These are phyloP conservation scores for Pseudogymnoascus sp. DNA, from an alignment of 2,329 filamentous ascomycete genomes.

Conservation along the genomic window DNA sequence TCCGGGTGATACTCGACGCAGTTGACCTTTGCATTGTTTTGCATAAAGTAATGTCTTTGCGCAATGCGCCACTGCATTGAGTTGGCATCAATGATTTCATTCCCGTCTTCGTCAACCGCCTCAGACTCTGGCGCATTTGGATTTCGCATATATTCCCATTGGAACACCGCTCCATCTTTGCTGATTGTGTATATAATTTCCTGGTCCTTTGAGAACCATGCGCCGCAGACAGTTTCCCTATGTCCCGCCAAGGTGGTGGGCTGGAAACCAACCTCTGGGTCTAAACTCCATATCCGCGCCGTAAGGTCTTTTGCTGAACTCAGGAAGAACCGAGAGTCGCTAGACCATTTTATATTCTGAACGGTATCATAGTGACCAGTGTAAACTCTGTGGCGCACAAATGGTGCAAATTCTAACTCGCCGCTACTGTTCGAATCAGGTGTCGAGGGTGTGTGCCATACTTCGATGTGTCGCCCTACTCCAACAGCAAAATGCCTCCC, in stretches of 20 bases:
- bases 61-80: constrained; percentile 85
- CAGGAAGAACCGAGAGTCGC: constrained; percentile 91
- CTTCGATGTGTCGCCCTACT: constrained; percentile 79
- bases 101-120: constrained; percentile 51
- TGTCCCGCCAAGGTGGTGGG: constrained; percentile 89
- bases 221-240: constrained; percentile 81
- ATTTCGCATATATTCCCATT: constrained; percentile 75
- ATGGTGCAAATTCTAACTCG: constrained; percentile 90
- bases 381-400: constrained; percentile 80
- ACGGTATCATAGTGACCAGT: constrained; percentile 85
- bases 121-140: constrained; percentile 46
- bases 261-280: constrained; percentile 78
- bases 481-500: constrained; percentile 87
- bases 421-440: constrained; percentile 73
- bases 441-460: constrained; percentile 92
- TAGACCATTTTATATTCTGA: constrained; percentile 86
- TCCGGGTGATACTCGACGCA: constrained; percentile 85
- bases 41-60: constrained; percentile 90
- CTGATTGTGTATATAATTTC: constrained; percentile 95
- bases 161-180: constrained; percentile 93
- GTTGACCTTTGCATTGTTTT: constrained; percentile 76
- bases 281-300: constrained; percentile 87
- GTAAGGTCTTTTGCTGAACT: constrained; percentile 89
- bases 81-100: constrained; percentile 53
- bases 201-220: constrained; percentile 94